Evolutionary conservation across 108 stramenopile species (phyloP).

Genomic region (Pseudonitzschia multiseries): DNA sequence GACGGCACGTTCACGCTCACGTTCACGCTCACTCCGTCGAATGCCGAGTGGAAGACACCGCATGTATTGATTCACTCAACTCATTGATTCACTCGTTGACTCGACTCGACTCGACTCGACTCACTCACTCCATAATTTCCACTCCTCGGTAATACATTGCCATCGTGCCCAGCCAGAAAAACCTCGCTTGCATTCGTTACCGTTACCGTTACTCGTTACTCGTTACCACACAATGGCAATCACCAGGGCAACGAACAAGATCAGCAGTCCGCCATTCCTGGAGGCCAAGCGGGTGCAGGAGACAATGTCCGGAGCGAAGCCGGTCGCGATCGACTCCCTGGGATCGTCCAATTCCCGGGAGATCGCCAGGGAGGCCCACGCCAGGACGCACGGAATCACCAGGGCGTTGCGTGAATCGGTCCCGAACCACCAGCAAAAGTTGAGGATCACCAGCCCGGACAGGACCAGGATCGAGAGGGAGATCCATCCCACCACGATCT

Average conservation of each 20-base stretch:
- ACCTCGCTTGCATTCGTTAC: too few species aligned
- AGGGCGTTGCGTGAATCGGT: conserved; percentile 26
- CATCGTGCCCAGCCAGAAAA: too few species aligned
- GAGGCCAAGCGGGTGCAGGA: neutral
- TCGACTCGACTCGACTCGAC: too few species aligned
- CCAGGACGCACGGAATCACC: conserved; percentile 60
- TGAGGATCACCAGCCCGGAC: conserved; percentile 42
- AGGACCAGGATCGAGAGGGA: conserved; percentile 49
- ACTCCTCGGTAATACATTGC: too few species aligned
- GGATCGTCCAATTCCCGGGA: conserved; percentile 50
- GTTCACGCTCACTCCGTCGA: too few species aligned
- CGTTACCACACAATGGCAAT: too few species aligned
- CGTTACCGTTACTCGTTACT: too few species aligned
- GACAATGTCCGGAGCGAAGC: conserved; percentile 42
- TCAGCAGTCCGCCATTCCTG: neutral
- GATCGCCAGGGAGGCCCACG: conserved; percentile 70
- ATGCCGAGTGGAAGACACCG: too few species aligned
- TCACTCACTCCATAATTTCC: too few species aligned
- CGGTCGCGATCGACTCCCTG: conserved; percentile 45
- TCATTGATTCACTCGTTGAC: too few species aligned
- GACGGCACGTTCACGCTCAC: too few species aligned
- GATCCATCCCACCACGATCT: conserved; percentile 52
- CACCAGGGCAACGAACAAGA: conserved; percentile 8
- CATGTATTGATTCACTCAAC: too few species aligned
- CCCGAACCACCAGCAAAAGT: neutral